Percentiles rank a stretch among this genome's conserved stretches.
phyloP scores from a whole-genome alignment of 1,284 basidiomycete species.

The Melampsora larici-populina region DNA sequence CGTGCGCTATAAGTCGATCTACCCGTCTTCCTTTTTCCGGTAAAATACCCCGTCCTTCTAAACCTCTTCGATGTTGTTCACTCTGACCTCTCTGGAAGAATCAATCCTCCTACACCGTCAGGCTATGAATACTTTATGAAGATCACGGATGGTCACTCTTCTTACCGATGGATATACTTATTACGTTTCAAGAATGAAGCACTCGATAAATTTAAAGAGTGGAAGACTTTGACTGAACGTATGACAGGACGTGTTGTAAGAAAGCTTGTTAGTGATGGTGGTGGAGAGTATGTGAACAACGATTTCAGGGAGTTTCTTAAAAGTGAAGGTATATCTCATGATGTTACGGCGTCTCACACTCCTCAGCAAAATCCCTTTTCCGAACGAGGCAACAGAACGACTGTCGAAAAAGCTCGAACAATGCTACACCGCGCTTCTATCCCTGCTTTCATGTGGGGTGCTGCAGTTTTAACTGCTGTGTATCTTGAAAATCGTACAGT shows the following conservation, averaged over 20 bases:
- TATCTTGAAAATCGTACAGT: conserved; percentile 1
- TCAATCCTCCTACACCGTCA: neutral
- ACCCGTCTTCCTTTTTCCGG: neutral
- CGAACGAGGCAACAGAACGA: conserved; percentile 2
- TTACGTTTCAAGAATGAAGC: no score
- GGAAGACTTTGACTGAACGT: neutral
- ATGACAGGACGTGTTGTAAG: neutral
- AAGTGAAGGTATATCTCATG: neutral
- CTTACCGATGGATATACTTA: neutral
- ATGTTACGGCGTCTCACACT: neutral
- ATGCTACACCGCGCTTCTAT: neutral
- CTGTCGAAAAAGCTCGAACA: neutral
- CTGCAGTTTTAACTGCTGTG: neutral
- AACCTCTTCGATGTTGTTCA: neutral
- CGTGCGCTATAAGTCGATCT: neutral
- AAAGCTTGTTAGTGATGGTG: no score
- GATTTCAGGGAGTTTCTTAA: neutral
- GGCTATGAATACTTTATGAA: neutral
- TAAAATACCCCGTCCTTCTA: neutral
- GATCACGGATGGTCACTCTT: neutral
- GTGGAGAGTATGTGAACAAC: neutral
- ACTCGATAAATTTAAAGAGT: no score
- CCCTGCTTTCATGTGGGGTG: no score
- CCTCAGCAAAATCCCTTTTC: no score
- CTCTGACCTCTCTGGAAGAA: neutral